Evolutionary conservation across 495 filamentous ascomycete genomes (phyloP).

Genomic region (Hypomontagnella monticulosa): DNA sequence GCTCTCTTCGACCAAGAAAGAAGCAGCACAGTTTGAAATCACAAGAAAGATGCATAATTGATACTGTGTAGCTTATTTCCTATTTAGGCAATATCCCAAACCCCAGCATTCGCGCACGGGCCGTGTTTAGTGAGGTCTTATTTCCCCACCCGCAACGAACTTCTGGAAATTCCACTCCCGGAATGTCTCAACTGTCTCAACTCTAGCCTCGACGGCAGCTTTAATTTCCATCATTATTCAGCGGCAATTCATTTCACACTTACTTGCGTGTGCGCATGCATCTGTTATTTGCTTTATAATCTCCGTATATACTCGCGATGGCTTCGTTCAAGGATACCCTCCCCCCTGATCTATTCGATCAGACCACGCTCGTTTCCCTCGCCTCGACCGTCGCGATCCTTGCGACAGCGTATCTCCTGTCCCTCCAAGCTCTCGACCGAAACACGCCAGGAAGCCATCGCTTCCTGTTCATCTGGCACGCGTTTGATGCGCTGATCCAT

Average conservation of each 20-base stretch:
- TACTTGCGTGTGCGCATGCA: neutral
- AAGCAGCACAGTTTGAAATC: no score
- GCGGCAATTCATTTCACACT: neutral
- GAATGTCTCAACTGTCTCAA: neutral
- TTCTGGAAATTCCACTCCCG: neutral
- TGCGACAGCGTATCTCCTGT: conserved; percentile 54
- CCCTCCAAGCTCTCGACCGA: conserved; percentile 52
- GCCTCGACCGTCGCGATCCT: conserved; percentile 60
- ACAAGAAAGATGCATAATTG: no score
- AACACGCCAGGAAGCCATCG: conserved; percentile 57
- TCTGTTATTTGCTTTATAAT: neutral
- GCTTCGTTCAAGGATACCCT: conserved; percentile 38
- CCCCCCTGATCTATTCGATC: conserved; percentile 60
- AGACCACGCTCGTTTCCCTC: conserved; percentile 64
- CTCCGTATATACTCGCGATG: conserved; percentile 16
- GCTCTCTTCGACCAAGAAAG: no score
- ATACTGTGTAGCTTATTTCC: conserved; percentile 15
- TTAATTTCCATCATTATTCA: no score
- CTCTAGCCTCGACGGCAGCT: neutral
- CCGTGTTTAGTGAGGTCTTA: neutral
- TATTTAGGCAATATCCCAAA: conserved; percentile 1
- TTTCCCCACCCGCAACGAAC: conserved; percentile 20
- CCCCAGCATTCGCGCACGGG: conserved; percentile 4
- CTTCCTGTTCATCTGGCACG: conserved; percentile 92
- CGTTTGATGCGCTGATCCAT: conserved; percentile 91